Percentiles rank a stretch among this genome's conserved stretches.
These are phyloP conservation scores for Suillus subluteus DNA, from an alignment of 768 basidiomycete species.

Conservation along the genomic window DNA sequence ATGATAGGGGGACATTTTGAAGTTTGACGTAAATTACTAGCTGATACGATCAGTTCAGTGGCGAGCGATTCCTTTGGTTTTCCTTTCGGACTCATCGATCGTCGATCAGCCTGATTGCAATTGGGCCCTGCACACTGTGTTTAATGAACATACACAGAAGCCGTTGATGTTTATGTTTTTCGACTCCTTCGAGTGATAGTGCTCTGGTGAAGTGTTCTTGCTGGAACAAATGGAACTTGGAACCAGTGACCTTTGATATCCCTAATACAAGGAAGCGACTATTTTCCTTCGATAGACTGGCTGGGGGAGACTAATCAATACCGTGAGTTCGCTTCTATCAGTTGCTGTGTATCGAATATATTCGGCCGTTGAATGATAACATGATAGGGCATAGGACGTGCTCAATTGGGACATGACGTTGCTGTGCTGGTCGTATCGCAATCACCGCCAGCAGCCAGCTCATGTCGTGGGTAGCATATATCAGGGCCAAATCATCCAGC, in stretches of 20 bases:
- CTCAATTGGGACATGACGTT: background rate
- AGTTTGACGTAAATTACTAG: background rate
- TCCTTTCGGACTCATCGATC: background rate
- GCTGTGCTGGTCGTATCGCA: slow-evolving; percentile 1
- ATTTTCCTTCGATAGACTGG: background rate
- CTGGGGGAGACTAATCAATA: background rate
- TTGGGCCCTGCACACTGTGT: background rate
- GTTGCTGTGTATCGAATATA: background rate
- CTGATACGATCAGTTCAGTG: background rate
- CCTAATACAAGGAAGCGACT: background rate
- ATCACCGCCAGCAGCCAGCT: slow-evolving; percentile 1
- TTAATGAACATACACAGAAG: background rate
- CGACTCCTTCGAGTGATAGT: background rate
- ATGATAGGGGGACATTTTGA: background rate
- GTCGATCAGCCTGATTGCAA: background rate
- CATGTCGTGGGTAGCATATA: background rate
- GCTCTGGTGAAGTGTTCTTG: background rate
- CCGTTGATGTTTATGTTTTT: background rate
- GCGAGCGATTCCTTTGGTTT: background rate
- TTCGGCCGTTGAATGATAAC: background rate
- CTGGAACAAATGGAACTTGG: background rate
- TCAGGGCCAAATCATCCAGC: background rate
- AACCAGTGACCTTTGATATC: background rate
- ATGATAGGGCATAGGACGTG: background rate
- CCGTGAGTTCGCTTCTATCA: background rate